Conservation (phyloP, 106 monocot genomes). For the Hemerocallis citrina region DNA sequence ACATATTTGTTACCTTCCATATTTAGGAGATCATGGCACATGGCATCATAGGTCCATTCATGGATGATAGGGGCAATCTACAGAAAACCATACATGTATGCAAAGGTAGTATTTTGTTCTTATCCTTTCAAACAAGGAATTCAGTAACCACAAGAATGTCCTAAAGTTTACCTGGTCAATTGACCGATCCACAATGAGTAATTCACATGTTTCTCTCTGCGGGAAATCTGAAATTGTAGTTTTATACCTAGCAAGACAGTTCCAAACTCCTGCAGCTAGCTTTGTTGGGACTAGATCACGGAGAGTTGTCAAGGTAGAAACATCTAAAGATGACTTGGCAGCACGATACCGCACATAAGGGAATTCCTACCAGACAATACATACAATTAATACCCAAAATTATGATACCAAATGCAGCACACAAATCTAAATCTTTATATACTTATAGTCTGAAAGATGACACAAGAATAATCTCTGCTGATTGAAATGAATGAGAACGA, state of each 20-base stretch:
- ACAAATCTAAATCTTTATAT: neutral
- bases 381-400: neutral
- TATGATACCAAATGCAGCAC: neutral
- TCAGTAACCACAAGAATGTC: neutral
- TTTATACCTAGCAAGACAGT: conserved; percentile 60
- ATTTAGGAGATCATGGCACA: conserved; percentile 93
- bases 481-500: neutral
- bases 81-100: neutral
- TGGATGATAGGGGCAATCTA: conserved; percentile 97
- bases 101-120: neutral
- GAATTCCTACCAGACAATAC: conserved; percentile 63
- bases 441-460: neutral
- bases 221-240: conserved; percentile 76
- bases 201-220: conserved; percentile 83
- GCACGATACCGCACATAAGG: conserved; percentile 93
- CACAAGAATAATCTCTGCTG: neutral
- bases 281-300: conserved; percentile 92
- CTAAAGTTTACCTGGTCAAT: conserved; percentile 66
- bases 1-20: conserved; percentile 98
- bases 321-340: conserved; percentile 77
- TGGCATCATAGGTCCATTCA: conserved; percentile 99
- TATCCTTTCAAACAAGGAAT: neutral
- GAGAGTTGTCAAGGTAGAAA: conserved; percentile 71
- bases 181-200: conserved; percentile 89
- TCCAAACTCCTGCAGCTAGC: conserved; percentile 91